Evolutionary conservation across 2,329 filamentous ascomycete genomes (phyloP).

Genomic region (Aspergillus eucalypticola): DNA sequence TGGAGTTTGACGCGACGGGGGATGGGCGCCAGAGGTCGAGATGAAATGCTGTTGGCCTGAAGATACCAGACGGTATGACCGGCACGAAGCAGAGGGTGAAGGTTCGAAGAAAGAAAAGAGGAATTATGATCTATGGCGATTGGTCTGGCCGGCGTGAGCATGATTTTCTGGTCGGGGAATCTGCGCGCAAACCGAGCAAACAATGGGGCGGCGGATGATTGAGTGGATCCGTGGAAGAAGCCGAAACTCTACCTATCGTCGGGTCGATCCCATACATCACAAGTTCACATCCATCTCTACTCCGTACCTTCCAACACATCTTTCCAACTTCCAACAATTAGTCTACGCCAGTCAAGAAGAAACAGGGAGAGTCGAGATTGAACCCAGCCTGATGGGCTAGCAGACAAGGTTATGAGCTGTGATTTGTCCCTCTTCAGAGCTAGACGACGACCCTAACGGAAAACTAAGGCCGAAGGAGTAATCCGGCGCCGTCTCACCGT

Average conservation of each 20-base stretch:
- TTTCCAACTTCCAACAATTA: not conserved
- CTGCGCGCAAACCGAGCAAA: slow-evolving; percentile 22
- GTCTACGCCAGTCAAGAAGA: no score
- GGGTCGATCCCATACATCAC: no score
- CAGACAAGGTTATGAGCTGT: not conserved
- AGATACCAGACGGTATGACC: not conserved
- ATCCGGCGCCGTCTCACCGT: not conserved
- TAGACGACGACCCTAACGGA: not conserved
- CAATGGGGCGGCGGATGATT: not conserved
- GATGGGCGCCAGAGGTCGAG: not conserved
- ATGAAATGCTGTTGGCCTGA: not conserved
- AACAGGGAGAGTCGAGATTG: not conserved
- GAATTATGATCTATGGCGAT: not conserved
- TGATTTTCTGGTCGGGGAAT: slow-evolving; percentile 16
- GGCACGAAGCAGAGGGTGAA: slow-evolving; percentile 1
- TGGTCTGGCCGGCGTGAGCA: slow-evolving; percentile 11
- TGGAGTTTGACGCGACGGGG: not conserved
- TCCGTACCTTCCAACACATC: not conserved
- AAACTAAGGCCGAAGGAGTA: not conserved
- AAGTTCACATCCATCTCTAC: no score
- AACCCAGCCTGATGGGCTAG: not conserved
- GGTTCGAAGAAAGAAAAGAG: not conserved
- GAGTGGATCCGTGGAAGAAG: not conserved
- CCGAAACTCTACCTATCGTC: no score
- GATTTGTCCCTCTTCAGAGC: not conserved